These are phyloP conservation scores for Phycomyces nitens DNA, from an alignment of 192 early-diverging fungal species.

Conservation along the genomic window DNA sequence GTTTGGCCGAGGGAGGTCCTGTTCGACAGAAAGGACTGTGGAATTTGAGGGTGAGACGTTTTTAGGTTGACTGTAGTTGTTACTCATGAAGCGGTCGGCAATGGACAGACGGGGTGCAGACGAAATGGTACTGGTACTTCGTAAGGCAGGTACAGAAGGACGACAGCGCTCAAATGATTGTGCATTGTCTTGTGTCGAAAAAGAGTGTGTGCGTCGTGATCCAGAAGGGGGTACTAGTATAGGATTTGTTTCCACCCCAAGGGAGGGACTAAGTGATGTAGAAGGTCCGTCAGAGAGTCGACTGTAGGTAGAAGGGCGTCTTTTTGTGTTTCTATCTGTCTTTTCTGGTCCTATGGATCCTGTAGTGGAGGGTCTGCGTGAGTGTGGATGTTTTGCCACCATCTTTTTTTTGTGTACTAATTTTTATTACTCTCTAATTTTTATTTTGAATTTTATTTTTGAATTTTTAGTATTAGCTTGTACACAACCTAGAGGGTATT, in stretches of 20 bases:
- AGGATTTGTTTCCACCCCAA: background rate
- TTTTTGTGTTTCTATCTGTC: background rate
- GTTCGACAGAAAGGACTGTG: background rate
- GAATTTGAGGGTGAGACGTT: background rate
- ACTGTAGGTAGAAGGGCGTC: background rate
- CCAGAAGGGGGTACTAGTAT: background rate
- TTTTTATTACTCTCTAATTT: no score
- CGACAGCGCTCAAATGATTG: background rate
- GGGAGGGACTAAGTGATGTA: background rate
- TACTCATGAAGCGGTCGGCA: conserved; percentile 27
- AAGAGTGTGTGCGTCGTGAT: background rate
- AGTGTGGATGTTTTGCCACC: conserved; percentile 1
- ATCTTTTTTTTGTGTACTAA: background rate
- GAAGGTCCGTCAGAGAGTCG: background rate
- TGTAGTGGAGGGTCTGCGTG: background rate
- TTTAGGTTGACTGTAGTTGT: background rate
- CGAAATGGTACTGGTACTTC: conserved; percentile 1
- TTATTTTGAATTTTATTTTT: no score
- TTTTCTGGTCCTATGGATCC: background rate
- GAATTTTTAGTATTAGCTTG: background rate
- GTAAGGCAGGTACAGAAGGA: conserved; percentile 4
- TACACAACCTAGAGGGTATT: background rate
- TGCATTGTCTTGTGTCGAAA: background rate
- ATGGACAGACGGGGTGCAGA: conserved; percentile 21
- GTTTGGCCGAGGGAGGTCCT: background rate